Base-by-base conservation (phyloP, 202 grass and related monocot genomes). In the Bolboschoenoplectus hybrid region DNA sequence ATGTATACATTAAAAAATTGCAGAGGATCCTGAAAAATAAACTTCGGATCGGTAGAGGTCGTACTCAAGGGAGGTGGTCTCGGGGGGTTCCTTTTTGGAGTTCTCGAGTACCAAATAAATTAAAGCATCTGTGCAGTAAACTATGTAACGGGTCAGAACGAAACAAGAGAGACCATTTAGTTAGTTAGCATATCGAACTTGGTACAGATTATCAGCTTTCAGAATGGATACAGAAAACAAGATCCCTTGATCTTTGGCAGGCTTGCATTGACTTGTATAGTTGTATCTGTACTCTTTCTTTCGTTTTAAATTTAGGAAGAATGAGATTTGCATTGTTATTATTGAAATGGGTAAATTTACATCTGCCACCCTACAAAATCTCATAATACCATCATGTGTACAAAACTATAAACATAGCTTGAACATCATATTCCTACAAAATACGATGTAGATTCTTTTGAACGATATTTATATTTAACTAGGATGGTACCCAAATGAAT, bases 81-180 rank as follows among this genome's bases (percentile, higher is more conserved):
- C 2, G 61, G 61, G 20, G 19, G 8, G 20, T 34, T 3, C 9
- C 71, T 12, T 52, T 75, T 75, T 52, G 72, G 4, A 53, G 49
- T 35, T 72, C 53, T 52, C 20, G 5, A 52, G 19, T 50, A 52
- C 26, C 36, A 76, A 76, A 14, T 16, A 76, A 53, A 76, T 35
- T 7, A n/a, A 77, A 16, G 13, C 5, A 38, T 76, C 11, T 77
- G 14, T 77, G 32, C 5, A 53, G 32, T 0, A 17, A 9, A 38
- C 2, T 77, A 56, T 38, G 2, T 77, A 77, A 77, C 11, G 73
- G 49, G 73, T 77, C 47, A 17, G 6, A 77, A 76, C 53, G 4
- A 74, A 74, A 74, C n/a, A 51, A 14, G 5, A 35, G 45, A 5
- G 1, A 2, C 36, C 13, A 26, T 26, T 26, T 26, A 26, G 12